Percentiles rank a stretch among this genome's conserved stretches.
Conservation (phyloP, 805 yeast genomes). For the Suhomyces sp. region DNA sequence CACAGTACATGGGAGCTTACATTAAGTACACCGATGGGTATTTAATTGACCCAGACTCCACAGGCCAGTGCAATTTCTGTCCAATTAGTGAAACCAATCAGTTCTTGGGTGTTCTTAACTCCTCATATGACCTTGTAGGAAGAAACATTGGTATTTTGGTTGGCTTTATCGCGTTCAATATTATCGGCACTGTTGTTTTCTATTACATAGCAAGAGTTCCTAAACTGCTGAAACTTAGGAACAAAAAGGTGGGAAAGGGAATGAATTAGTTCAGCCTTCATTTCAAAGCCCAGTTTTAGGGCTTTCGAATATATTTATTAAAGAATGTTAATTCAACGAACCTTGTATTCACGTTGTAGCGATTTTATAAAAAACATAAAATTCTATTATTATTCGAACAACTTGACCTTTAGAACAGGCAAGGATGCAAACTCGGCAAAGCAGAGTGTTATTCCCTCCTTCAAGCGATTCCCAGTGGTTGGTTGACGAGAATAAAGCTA, state of each 20-base stretch:
- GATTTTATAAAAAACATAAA: too few species aligned
- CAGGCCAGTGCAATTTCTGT: slow-evolving; percentile 63
- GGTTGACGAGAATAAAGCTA: too few species aligned
- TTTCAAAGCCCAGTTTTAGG: background rate
- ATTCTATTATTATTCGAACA: too few species aligned
- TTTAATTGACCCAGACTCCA: slow-evolving; percentile 40
- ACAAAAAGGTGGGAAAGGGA: slow-evolving; percentile 8
- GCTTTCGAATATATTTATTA: background rate
- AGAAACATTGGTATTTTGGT: slow-evolving; percentile 31
- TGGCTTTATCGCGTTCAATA: slow-evolving; percentile 26
- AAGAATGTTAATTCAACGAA: too few species aligned
- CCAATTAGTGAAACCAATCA: slow-evolving; percentile 55
- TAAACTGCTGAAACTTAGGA: too few species aligned
- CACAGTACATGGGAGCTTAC: slow-evolving; percentile 20
- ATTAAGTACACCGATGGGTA: slow-evolving; percentile 29
- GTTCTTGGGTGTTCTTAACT: slow-evolving; percentile 48
- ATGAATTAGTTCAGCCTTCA: too few species aligned
- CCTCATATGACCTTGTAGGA: slow-evolving; percentile 34
- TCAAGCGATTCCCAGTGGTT: too few species aligned
- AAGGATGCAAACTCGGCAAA: too few species aligned
- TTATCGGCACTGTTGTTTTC: slow-evolving; percentile 25
- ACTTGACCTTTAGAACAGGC: too few species aligned
- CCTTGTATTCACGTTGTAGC: too few species aligned
- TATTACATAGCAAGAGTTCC: slow-evolving; percentile 47
- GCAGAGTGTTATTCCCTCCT: too few species aligned